Conservation (phyloP, 108 stramenopile species). For the Fistulifera pelliculosa region DNA sequence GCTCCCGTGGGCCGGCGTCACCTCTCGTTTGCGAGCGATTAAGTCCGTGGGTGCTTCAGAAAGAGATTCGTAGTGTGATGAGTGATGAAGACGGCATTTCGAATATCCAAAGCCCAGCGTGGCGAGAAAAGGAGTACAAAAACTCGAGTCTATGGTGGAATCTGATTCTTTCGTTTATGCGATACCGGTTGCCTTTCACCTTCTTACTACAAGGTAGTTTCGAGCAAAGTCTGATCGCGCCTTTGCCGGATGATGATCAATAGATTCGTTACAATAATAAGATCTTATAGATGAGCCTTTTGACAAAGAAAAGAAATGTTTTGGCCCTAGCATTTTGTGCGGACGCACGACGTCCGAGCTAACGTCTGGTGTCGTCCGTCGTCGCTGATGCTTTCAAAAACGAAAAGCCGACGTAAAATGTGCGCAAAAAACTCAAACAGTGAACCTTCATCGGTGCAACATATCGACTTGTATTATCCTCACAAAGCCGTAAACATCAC, state of each 20-base stretch:
- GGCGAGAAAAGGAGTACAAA: constrained; percentile 63
- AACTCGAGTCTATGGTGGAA: constrained; percentile 84
- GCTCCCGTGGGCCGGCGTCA: constrained; percentile 59
- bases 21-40: constrained; percentile 77
- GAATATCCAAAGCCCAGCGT: constrained; percentile 58
- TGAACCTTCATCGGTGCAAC: too few species aligned
- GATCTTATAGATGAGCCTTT: too few species aligned
- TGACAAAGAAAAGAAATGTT: too few species aligned
- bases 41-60: constrained; percentile 78
- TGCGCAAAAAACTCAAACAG: too few species aligned
- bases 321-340: too few species aligned
- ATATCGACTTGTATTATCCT: too few species aligned
- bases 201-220: constrained; percentile 76
- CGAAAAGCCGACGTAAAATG: too few species aligned
- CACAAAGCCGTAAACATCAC: too few species aligned
- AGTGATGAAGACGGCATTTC: constrained; percentile 58
- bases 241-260: constrained; percentile 56
- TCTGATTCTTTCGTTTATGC: constrained; percentile 69
- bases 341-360: too few species aligned
- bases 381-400: too few species aligned
- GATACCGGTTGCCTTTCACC: constrained; percentile 71
- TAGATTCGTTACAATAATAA: neutral
- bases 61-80: constrained; percentile 76
- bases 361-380: too few species aligned
- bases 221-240: constrained; percentile 68